Conservation (phyloP, 2,329 filamentous ascomycete species). For the Corynespora cassiicola region DNA sequence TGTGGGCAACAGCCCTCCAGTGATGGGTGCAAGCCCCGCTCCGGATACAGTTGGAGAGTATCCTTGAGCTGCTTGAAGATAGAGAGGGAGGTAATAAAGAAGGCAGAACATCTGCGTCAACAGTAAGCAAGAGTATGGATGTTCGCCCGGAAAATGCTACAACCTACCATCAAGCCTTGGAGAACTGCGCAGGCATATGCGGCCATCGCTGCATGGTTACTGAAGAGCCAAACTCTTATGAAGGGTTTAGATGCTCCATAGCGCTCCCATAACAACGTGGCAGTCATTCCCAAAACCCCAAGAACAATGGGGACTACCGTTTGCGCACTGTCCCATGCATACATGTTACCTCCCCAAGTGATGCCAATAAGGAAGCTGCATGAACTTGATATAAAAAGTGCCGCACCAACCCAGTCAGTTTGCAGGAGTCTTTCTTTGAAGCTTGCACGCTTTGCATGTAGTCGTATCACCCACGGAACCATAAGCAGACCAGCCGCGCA, state of each 20-base stretch:
- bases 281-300: conserved; percentile 39
- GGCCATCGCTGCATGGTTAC: too few species aligned
- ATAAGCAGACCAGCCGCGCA: conserved; percentile 53
- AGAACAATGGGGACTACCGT: conserved; percentile 49
- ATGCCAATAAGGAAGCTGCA: conserved; percentile 50
- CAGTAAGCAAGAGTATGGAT: too few species aligned
- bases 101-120: conserved; percentile 55
- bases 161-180: too few species aligned
- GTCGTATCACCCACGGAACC: conserved; percentile 25
- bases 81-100: conserved; percentile 63
- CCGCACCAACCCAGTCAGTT: conserved; percentile 53
- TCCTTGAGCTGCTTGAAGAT: conserved; percentile 45
- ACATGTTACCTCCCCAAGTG: conserved; percentile 50
- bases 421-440: too few species aligned
- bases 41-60: conserved; percentile 45
- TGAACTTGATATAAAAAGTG: conserved; percentile 48
- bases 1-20: conserved; percentile 39
- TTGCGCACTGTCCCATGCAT: conserved; percentile 47
- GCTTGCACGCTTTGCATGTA: too few species aligned
- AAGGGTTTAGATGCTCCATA: too few species aligned
- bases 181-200: too few species aligned
- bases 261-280: conserved; percentile 32
- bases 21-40: conserved; percentile 43
- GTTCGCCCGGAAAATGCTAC: too few species aligned
- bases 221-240: too few species aligned